Evolutionary conservation across 2,329 filamentous ascomycete species (phyloP).

Genomic region (Stylonectria norvegica): DNA sequence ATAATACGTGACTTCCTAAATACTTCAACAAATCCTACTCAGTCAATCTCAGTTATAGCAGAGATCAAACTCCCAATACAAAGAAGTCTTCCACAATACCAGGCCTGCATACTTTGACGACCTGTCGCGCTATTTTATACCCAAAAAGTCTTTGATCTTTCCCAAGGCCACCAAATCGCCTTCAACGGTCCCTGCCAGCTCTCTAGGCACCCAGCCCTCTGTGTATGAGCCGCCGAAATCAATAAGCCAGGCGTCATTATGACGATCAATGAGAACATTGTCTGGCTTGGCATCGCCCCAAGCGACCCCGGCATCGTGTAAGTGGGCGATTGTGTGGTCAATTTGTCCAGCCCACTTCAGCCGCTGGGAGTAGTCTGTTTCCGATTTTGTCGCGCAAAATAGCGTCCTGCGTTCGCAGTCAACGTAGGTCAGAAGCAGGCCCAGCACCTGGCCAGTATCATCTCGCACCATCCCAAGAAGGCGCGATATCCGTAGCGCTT

Average conservation of each 20-base stretch:
- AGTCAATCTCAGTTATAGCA: no score
- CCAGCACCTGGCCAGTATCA: conserved; percentile 6
- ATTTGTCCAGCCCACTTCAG: conserved; percentile 20
- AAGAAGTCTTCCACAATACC: no score
- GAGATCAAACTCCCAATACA: no score
- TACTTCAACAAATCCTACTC: no score
- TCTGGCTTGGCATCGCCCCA: conserved; percentile 32
- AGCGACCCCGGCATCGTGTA: conserved; percentile 20
- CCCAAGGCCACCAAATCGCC: conserved; percentile 17
- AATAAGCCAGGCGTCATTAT: conserved; percentile 30
- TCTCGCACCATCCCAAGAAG: conserved; percentile 11
- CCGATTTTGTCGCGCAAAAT: conserved; percentile 5
- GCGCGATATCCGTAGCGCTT: conserved; percentile 8
- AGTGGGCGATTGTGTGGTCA: conserved; percentile 7
- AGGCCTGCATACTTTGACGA: no score
- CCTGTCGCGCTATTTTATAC: no score
- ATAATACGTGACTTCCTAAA: no score
- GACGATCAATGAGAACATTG: conserved; percentile 29
- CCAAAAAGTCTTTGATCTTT: no score
- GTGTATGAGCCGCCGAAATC: conserved; percentile 32
- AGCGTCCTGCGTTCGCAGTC: conserved; percentile 8
- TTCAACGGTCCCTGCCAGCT: conserved; percentile 21
- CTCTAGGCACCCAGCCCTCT: conserved; percentile 27
- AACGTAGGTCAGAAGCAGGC: conserved; percentile 18
- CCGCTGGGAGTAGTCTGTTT: not conserved